Evolutionary conservation across 495 filamentous ascomycete genomes (phyloP), one percentile per base, ranked within the genome.

Genomic region (Penicillium pulvis): DNA sequence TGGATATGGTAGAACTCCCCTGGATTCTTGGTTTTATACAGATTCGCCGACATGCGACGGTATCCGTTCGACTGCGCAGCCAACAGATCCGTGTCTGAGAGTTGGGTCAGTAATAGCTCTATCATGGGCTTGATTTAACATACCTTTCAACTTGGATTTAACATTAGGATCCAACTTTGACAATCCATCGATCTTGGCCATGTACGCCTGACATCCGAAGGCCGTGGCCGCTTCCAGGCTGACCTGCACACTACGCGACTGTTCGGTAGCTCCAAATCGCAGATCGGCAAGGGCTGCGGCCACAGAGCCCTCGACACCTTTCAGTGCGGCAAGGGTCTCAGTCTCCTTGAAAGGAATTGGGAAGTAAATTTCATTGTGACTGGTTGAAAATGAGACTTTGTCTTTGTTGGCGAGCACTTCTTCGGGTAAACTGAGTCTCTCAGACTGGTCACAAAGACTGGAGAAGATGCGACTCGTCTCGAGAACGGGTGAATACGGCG

Each of bases 1-100:
- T 92, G 89, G 55, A 91, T 89, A 66, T 93, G 90, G 66, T 87
- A 92, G 66, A 81, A 93, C 63, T 87, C 79, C 45, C 79, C 82
- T 26, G 72, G 76, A 49, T 79, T 81, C 66, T 84, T 87, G 6
- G 88, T 91, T 57, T 81, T 79, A 74, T 91, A 93, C 12, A 91
- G 73, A 68, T 90, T 90, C 14, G 88, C 88, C 26, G 88, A 89
- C 62, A 91, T 80, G 39, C 89, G 83, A 33, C 88, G 83, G 66
- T 93, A 91, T 17, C 85, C 76, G 63, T 85, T 84, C 3, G 88
- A 89, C 67, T 91, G 89, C 6, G 89, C 88, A 49, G 76, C 73
- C 51, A 88, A 74, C 23, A 90, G 70, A 74, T 91, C 88, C 61
- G 87, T 91, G 62, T 90, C 89, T 90, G 52, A 46, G 5, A 35